Base-by-base conservation (phyloP, 371 early-diverging fungal species). In the Actinomucor elegans region DNA sequence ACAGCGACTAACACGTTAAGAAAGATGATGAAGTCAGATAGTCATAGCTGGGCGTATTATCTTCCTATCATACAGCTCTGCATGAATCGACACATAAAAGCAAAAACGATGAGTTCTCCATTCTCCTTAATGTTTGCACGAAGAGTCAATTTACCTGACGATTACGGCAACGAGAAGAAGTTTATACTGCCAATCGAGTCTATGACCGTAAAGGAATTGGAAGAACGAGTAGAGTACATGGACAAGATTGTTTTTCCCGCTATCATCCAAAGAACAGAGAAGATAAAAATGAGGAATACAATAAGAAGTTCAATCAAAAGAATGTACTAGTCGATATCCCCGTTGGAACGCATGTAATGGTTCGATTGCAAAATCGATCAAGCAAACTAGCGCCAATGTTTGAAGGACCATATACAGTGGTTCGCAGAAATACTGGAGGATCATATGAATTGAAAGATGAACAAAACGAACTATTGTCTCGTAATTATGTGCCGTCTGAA, bases 81-180 rank as follows among this genome's bases (percentile, higher is more conserved):
- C 21, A 46, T 59, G 2, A 63, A 58, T n/a, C 15, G 9, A 1
- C 11, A 46, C 11, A 17, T 29, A 1, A 29, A 28, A 17, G 11
- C 14, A 17, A 59, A 24, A 43, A 46, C 50, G 20, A 28, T 11
- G 0, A 48, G 37, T 21, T 8, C 53, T 1, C 56, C 62, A 7
- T 63, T 68, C 32, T 34, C 33, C 1, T 10, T 56, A 0, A 64
- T 68, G 57, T 64, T 49, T 53, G 62, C 60, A 1, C 15, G 64
- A 8, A 24, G 18, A 37, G 15, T 51, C 0, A 59, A 59, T 38
- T 1, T 6, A 20, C 36, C 53, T 6, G 24, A 52, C 15, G 53
- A 57, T 1, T 54, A 54, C 33, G 27, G 7, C 3, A 26, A 61
- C 21, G n/a, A 26, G 12, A 4, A n/a, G 7, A 37, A 34, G 10